Evolutionary conservation across 345 rosid species (phyloP), one percentile per base, ranked within the genome.

Genomic region (Salix suchowensis): DNA sequence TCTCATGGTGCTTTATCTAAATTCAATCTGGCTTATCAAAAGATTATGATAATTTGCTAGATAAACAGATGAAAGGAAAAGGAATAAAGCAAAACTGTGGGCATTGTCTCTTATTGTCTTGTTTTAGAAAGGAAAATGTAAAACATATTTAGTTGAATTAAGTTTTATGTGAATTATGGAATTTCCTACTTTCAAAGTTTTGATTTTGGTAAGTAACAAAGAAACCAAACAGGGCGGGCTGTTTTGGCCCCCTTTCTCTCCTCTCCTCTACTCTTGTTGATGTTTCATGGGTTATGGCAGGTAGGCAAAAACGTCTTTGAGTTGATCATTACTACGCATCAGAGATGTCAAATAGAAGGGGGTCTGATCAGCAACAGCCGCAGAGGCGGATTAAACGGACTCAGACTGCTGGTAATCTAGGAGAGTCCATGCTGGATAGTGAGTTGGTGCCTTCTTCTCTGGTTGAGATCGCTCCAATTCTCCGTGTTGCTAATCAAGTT

Each of bases 401-500:
- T 6, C 99, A 96, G 89, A 96, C 99, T 2, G 94, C 91, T 0
- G 98, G 99, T 67, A 90, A 88, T 83, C 90, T 93, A 0, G 98
- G 99, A 24, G 99, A 96, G 83, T 54, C 88, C 15, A 87, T 92
- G 67, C 90, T 96, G 76, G 97, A 96, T 70, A 96, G 99, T 82
- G 99, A 96, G 87, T 91, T 94, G 19, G 98, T 96, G 79, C 99
- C 99, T 2, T 96, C 99, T 19, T 89, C 99, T 3, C 92, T 96
- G 71, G 88, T 89, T 65, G 98, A 92, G 85, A 93, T 96, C 72
- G 99, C 99, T 0, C 99, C 99, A 9, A 96, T 96, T 89, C 98
- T 96, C 69, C 98, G 99, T 80, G 99, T 96, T 81, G 99, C 99
- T 72, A 96, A 96, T 90, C 98, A 96, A 79, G 98, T 93, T 34